These are phyloP conservation scores for Bipolaris bicolor DNA, from an alignment of 2,329 filamentous ascomycete species.

Conservation along the genomic window DNA sequence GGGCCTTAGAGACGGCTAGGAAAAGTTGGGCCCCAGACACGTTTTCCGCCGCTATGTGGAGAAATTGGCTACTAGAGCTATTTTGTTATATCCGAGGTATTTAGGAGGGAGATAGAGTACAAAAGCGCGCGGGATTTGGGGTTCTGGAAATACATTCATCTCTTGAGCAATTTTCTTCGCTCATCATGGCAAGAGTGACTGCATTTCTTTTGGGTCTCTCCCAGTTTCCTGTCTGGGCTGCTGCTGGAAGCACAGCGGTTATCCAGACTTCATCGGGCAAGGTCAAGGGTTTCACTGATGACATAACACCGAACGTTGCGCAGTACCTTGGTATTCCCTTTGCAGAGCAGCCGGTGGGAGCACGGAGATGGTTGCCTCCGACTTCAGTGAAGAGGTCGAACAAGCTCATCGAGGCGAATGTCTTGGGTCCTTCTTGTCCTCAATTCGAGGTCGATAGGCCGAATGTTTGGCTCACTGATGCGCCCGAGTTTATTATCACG, in stretches of 20 bases:
- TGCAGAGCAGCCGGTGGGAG: constrained; percentile 44
- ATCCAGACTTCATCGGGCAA: constrained; percentile 37
- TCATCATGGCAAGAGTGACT: constrained; percentile 5
- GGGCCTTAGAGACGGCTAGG: background rate
- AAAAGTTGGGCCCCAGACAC: background rate
- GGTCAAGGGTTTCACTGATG: constrained; percentile 44
- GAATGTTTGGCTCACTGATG: constrained; percentile 33
- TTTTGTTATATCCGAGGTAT: background rate
- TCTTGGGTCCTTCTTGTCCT: constrained; percentile 38
- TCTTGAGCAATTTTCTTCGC: background rate
- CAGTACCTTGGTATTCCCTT: constrained; percentile 50
- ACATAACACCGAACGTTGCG: constrained; percentile 45
- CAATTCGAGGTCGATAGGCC: constrained; percentile 28
- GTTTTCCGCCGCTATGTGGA: background rate
- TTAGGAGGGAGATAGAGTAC: background rate
- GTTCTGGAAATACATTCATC: too few relatives aligned
- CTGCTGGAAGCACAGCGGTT: constrained; percentile 21
- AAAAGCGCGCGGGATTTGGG: background rate
- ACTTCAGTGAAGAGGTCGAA: constrained; percentile 24
- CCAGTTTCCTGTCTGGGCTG: constrained; percentile 15
- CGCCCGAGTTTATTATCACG: constrained; percentile 31
- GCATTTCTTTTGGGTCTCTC: constrained; percentile 7
- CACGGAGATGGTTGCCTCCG: constrained; percentile 44
- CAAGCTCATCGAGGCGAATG: constrained; percentile 33
- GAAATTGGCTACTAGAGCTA: background rate